Conservation (phyloP, 2,329 filamentous ascomycete genomes). For the Sporothrix euskadiensis region DNA sequence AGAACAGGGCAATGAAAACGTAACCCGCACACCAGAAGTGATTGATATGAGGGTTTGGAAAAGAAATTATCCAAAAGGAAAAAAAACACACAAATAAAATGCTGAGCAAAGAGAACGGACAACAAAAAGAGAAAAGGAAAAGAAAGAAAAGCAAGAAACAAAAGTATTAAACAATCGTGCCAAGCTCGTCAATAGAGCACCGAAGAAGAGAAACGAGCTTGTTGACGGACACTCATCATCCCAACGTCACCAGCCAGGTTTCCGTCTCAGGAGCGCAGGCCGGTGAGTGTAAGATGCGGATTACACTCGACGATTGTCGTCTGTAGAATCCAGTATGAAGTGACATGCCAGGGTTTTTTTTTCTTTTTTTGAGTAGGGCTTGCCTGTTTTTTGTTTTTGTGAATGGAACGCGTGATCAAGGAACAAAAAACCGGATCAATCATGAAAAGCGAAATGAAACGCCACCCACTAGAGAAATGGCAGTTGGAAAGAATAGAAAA, state of each 20-base stretch:
- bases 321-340: background rate
- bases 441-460: background rate
- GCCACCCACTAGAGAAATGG: background rate
- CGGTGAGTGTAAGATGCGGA: background rate
- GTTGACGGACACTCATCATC: background rate
- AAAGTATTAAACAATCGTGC: background rate
- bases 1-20: background rate
- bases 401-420: background rate
- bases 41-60: background rate
- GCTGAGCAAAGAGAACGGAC: background rate
- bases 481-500: background rate
- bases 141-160: background rate
- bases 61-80: background rate
- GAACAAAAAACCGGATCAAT: background rate
- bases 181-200: background rate
- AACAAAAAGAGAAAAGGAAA: background rate
- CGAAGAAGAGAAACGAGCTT: background rate
- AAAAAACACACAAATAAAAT: background rate
- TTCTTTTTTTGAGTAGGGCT: slow-evolving; percentile 5
- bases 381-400: background rate
- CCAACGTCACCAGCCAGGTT: background rate
- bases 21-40: slow-evolving; percentile 10
- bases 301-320: background rate
- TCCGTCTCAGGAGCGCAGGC: background rate
- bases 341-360: background rate